Percentiles rank a stretch among this genome's conserved stretches.
These are phyloP conservation scores for Globisporangium takayamanum DNA, from an alignment of 352 stramenopile genomes.

Conservation along the genomic window DNA sequence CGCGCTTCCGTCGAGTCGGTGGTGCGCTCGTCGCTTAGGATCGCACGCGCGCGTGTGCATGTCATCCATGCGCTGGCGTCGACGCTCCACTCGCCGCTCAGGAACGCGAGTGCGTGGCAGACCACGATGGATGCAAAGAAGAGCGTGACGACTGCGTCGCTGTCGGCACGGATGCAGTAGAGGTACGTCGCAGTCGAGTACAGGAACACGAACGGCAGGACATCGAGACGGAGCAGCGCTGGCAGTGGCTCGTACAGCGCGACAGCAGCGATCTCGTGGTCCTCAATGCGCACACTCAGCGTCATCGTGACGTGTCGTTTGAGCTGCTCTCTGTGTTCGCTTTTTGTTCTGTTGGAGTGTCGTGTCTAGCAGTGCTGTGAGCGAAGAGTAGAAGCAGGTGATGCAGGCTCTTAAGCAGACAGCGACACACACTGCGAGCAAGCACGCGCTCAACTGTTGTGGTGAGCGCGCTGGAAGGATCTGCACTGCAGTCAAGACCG, in stretches of 20 bases:
- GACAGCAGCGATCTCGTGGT: conserved; percentile 44
- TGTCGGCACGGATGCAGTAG: conserved; percentile 14
- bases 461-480: too few species aligned
- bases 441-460: too few species aligned
- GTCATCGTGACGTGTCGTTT: background rate
- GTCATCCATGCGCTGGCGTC: conserved; percentile 29
- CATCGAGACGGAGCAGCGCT: conserved; percentile 36
- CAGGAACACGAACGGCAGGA: conserved; percentile 37
- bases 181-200: conserved; percentile 36
- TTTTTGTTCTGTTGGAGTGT: background rate
- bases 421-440: too few species aligned
- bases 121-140: conserved; percentile 40
- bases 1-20: background rate
- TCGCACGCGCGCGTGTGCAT: conserved; percentile 15
- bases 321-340: background rate
- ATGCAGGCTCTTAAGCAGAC: too few species aligned
- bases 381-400: too few species aligned
- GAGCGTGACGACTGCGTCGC: conserved; percentile 38
- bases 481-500: too few species aligned
- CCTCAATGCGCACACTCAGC: conserved; percentile 33
- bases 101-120: conserved; percentile 46
- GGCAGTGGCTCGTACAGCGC: conserved; percentile 63
- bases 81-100: conserved; percentile 52
- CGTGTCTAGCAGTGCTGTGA: too few species aligned
- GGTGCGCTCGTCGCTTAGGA: background rate